A percentile compares a stretch with the other conserved stretches of the same genome.
Evolutionary conservation across 768 basidiomycete species (phyloP).

Genomic region (Hypsizygus marmoreus): DNA sequence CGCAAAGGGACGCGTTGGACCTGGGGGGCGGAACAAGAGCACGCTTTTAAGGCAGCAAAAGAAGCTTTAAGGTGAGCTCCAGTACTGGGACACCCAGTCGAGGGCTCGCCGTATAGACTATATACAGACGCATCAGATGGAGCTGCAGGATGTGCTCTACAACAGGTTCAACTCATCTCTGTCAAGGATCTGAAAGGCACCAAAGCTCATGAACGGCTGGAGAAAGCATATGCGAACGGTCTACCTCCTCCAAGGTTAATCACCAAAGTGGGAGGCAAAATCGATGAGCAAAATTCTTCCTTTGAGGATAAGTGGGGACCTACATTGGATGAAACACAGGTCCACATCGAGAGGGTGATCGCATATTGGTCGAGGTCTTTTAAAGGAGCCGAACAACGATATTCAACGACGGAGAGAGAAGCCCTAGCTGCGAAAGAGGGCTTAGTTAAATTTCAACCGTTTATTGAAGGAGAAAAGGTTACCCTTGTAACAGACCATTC

Average conservation of each 20-base stretch:
- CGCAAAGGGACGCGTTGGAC: conserved; percentile 25
- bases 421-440: no score
- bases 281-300: not conserved
- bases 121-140: conserved; percentile 38
- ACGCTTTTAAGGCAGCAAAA: conserved; percentile 32
- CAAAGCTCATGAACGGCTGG: conserved; percentile 18
- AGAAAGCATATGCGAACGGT: not conserved
- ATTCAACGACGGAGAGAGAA: conserved; percentile 32
- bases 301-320: not conserved
- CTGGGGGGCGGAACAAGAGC: conserved; percentile 23
- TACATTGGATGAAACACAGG: conserved; percentile 24
- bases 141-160: conserved; percentile 26
- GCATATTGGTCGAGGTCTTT: conserved; percentile 29
- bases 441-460: conserved; percentile 36
- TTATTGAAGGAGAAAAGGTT: conserved; percentile 34
- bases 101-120: conserved; percentile 31
- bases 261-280: not conserved
- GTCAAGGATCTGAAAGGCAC: conserved; percentile 30
- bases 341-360: conserved; percentile 31
- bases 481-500: conserved; percentile 26
- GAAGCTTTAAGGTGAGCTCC: conserved; percentile 30
- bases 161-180: conserved; percentile 32
- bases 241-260: not conserved
- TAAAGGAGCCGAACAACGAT: conserved; percentile 27
- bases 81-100: conserved; percentile 29